These are phyloP conservation scores for Crucibulum parvulum DNA, from an alignment of 1,284 basidiomycete species.

Conservation along the genomic window DNA sequence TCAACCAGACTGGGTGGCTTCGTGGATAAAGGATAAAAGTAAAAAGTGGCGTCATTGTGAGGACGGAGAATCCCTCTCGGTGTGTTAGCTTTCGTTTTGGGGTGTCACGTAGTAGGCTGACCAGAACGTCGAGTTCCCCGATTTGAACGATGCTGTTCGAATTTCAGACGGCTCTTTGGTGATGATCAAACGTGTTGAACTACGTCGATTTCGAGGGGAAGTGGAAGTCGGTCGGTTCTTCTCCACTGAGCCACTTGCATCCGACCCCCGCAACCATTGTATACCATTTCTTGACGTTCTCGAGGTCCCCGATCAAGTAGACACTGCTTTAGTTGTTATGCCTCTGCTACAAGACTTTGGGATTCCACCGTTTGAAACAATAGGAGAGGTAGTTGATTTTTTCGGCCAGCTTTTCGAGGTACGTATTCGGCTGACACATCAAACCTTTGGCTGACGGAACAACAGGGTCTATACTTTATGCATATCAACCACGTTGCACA, in stretches of 20 bases:
- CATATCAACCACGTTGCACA: conserved; percentile 15
- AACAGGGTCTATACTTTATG: conserved; percentile 18
- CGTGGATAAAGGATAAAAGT: conserved; percentile 17
- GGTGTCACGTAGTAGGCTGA: not conserved
- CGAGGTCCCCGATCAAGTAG: conserved; percentile 21
- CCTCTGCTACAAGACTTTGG: conserved; percentile 31
- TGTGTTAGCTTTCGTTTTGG: not conserved
- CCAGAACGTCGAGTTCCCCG: not conserved
- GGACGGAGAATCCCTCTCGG: conserved; percentile 12
- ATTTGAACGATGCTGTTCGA: conserved; percentile 2
- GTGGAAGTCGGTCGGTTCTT: conserved; percentile 20
- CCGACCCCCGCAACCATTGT: conserved; percentile 33
- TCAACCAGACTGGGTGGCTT: conserved; percentile 27
- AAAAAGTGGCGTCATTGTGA: conserved; percentile 15
- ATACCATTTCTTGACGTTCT: conserved; percentile 33
- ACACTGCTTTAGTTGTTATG: conserved; percentile 36
- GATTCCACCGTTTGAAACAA: conserved; percentile 32
- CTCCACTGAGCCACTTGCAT: conserved; percentile 10
- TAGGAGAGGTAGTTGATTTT: conserved; percentile 36
- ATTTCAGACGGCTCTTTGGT: not conserved
- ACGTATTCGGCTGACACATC: not conserved
- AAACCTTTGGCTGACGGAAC: not conserved
- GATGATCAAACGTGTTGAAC: not conserved
- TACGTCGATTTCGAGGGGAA: conserved; percentile 19
- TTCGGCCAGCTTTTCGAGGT: conserved; percentile 42